These are phyloP conservation scores for Pelargonium fulgidum DNA, from an alignment of 441 rosid species.

Conservation along the genomic window DNA sequence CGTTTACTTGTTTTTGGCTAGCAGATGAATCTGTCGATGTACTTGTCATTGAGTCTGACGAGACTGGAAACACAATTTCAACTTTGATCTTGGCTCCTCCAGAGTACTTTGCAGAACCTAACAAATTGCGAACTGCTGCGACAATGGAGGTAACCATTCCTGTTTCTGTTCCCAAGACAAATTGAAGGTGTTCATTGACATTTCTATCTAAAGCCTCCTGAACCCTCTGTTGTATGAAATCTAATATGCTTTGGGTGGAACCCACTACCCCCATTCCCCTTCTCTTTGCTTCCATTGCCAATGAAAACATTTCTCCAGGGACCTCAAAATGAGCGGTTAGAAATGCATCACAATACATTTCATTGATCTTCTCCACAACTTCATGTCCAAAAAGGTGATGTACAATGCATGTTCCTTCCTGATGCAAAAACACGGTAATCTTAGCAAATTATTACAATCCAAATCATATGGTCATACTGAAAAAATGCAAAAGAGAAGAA, in stretches of 20 bases:
- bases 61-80: slow-evolving; percentile 89
- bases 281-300: slow-evolving; percentile 90
- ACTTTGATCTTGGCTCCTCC: slow-evolving; percentile 49
- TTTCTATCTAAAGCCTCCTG: slow-evolving; percentile 73
- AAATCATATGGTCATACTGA: neutral
- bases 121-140: slow-evolving; percentile 52
- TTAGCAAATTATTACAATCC: neutral
- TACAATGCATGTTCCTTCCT: slow-evolving; percentile 89
- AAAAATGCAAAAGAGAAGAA: neutral
- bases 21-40: slow-evolving; percentile 40
- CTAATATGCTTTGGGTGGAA: slow-evolving; percentile 82
- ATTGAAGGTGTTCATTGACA: slow-evolving; percentile 70
- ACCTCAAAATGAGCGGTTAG: slow-evolving; percentile 93
- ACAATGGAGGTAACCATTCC: slow-evolving; percentile 97
- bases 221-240: slow-evolving; percentile 74
- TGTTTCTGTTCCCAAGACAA: slow-evolving; percentile 89
- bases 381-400: slow-evolving; percentile 92
- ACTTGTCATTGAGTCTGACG: slow-evolving; percentile 71
- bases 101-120: slow-evolving; percentile 37
- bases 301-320: slow-evolving; percentile 95
- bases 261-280: slow-evolving; percentile 97
- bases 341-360: slow-evolving; percentile 81
- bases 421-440: slow-evolving; percentile 17
- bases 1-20: slow-evolving; percentile 28
- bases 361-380: slow-evolving; percentile 76